These are phyloP conservation scores for Dipteronia dyeriana DNA, from an alignment of 345 rosid species.

Conservation along the genomic window DNA sequence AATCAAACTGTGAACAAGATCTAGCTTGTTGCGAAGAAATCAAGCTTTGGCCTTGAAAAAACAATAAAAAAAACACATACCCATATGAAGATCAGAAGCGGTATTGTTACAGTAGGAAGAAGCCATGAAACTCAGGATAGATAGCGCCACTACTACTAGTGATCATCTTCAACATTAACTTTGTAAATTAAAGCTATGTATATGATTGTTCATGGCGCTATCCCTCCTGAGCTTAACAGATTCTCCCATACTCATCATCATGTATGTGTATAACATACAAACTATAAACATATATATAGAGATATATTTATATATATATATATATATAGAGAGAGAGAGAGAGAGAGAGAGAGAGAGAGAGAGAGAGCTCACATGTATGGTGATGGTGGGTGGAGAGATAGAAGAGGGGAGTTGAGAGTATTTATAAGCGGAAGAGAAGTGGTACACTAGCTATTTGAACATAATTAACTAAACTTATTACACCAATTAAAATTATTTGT, in stretches of 20 bases:
- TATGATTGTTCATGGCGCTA: slow-evolving; percentile 48
- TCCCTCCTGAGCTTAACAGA: slow-evolving; percentile 86
- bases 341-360: not conserved
- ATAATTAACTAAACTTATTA: not conserved
- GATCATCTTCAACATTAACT: not conserved
- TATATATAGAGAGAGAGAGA: not conserved
- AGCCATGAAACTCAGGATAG: slow-evolving; percentile 70
- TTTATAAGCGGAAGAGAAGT: slow-evolving; percentile 34
- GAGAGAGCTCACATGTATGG: slow-evolving; percentile 13
- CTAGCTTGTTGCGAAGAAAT: not conserved
- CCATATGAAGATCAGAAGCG: not conserved
- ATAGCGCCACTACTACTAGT: slow-evolving; percentile 48
- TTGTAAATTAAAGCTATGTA: too few relatives aligned
- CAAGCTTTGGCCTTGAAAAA: not conserved
- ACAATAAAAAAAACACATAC: not conserved
- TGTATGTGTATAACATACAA: not conserved
- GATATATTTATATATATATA: too few relatives aligned
- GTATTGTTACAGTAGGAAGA: slow-evolving; percentile 32
- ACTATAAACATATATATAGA: too few relatives aligned
- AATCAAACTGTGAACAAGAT: not conserved
- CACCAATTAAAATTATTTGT: too few relatives aligned
- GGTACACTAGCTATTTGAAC: slow-evolving; percentile 4
- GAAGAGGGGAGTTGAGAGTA: slow-evolving; percentile 16
- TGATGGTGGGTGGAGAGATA: slow-evolving; percentile 2
- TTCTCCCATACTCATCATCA: slow-evolving; percentile 33